Base-by-base conservation (phyloP, 31 red algal genomes). In the Asparagopsis taxiformis region DNA sequence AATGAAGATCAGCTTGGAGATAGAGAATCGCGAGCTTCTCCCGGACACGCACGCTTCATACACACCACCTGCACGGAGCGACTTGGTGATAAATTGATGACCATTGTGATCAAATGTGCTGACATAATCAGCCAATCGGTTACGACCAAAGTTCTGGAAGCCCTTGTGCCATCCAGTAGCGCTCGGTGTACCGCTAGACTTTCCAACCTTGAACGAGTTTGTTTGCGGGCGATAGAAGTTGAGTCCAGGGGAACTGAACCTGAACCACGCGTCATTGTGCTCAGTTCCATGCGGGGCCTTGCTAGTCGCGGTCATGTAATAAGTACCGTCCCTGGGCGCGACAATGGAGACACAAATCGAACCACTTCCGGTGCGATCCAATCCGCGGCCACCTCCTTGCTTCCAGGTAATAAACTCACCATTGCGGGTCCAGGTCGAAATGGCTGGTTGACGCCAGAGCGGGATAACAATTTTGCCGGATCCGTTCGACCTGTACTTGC, bases 201-300 rank as follows among this genome's bases (percentile, higher is more conserved):
- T 61, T n/a, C 68, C 66, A 1, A 11, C 9, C 1, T 46, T 77
- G 32, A 70, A 37, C 31, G 23, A 55, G 15, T 43, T 23, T 34
- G 9, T 23, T 21, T 54, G 31, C 29, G 70, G 60, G 32, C 62
- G 38, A 44, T 62, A 62, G 29, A 87, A 41, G 6, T 53, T 17
- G 30, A 80, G 31, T 11, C 76, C 76, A 0, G 39, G 32, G 17
- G 62, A 56, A n/a, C n/a, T n/a, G 62, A 91, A 51, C 49, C 44
- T 72, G 41, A 82, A 57, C 76, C 77, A 91, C 20, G 46, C 52
- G 61, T 91, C 87, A 62, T 91, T 91, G 67, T 91, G 71, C 49
- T 91, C 87, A 10, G 72, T 78, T 24, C 37, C 33, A 36, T 73
- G 68, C 33, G 87, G 75, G 3, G 87, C 87, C 15, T 33, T 20